Conservation (phyloP, 2,329 filamentous ascomycete genomes). For the Leptoxyphium fumago region DNA sequence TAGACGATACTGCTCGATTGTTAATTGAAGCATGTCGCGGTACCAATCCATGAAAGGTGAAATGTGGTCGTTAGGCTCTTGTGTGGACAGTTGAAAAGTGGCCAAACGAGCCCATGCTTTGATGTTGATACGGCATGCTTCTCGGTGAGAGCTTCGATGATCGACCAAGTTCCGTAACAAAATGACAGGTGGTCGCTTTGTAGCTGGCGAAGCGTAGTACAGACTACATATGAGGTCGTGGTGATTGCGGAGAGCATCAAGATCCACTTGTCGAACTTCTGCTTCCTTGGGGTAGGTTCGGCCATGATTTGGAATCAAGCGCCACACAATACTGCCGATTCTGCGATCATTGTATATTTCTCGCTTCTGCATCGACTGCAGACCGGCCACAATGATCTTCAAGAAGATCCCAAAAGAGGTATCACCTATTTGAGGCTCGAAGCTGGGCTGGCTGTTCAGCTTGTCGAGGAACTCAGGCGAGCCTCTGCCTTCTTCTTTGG, state of each 20-base stretch:
- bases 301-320: conserved; percentile 45
- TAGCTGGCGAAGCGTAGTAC: conserved; percentile 41
- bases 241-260: conserved; percentile 46
- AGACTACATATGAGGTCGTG: conserved; percentile 46
- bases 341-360: conserved; percentile 36
- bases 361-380: conserved; percentile 30
- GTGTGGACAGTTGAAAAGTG: conserved; percentile 40
- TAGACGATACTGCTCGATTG: conserved; percentile 39
- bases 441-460: conserved; percentile 27
- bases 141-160: conserved; percentile 41
- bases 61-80: conserved; percentile 31
- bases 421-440: conserved; percentile 34
- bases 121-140: conserved; percentile 44
- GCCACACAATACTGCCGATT: conserved; percentile 41
- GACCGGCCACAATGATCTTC: conserved; percentile 38
- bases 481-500: conserved; percentile 35
- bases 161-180: conserved; percentile 41
- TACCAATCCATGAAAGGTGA: conserved; percentile 41
- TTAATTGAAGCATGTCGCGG: conserved; percentile 36
- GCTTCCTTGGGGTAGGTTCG: conserved; percentile 46
- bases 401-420: conserved; percentile 44
- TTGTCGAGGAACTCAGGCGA: conserved; percentile 41
- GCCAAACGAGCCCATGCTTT: conserved; percentile 43
- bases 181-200: conserved; percentile 37
- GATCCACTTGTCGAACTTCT: conserved; percentile 35